Conservation (phyloP, 331 rosid species). For the Acacia concinna region DNA sequence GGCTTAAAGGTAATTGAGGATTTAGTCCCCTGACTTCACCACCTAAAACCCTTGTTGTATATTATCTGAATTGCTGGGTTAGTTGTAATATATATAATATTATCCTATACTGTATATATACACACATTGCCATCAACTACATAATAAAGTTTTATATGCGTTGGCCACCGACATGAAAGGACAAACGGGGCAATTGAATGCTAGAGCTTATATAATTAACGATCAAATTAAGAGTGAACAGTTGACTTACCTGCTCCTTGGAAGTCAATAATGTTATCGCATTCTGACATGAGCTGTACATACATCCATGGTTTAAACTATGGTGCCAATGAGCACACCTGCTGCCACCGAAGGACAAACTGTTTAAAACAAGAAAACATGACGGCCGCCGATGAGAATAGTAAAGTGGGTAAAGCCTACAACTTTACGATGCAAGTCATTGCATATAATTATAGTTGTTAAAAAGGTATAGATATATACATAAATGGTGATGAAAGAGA, state of each 20-base stretch:
- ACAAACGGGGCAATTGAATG: background rate
- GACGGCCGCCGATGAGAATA: background rate
- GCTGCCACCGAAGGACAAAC: constrained; percentile 39
- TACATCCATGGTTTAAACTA: background rate
- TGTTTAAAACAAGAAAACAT: background rate
- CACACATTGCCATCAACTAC: background rate
- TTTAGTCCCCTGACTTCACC: background rate
- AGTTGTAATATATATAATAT: background rate
- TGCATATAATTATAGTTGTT: background rate
- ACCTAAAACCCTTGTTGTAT: background rate
- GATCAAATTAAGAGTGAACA: constrained; percentile 9
- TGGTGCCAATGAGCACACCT: constrained; percentile 26
- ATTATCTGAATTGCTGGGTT: background rate
- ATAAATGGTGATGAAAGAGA: constrained; percentile 2
- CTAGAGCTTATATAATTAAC: background rate
- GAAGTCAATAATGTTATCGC: constrained; percentile 13
- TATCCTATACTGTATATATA: background rate
- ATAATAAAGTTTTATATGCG: background rate
- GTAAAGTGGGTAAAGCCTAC: constrained; percentile 24
- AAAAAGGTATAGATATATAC: background rate
- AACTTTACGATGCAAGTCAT: background rate
- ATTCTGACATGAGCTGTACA: constrained; percentile 2
- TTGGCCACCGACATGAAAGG: constrained; percentile 3
- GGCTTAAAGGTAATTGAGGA: background rate
- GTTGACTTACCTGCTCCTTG: constrained; percentile 45